These are phyloP conservation scores for Lathyrus aphaca DNA, from an alignment of 306 rosid genomes.

Conservation along the genomic window DNA sequence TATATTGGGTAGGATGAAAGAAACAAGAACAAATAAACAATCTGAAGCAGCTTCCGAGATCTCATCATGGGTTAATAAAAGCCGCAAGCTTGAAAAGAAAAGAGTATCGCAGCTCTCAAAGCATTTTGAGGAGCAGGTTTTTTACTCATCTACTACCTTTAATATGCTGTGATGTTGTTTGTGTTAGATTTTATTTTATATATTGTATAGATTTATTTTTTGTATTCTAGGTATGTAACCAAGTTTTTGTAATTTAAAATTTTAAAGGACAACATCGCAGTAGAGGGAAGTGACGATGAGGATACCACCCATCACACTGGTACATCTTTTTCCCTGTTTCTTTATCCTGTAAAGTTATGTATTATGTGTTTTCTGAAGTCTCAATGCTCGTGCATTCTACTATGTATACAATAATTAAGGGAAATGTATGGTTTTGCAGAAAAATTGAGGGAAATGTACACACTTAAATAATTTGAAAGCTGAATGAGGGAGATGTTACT, in stretches of 20 bases:
- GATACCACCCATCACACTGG: slow-evolving; percentile 53
- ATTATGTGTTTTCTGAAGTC: not conserved
- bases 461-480: too few species aligned
- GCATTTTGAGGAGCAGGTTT: slow-evolving; percentile 91
- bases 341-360: slow-evolving; percentile 3
- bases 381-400: not conserved
- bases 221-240: slow-evolving; percentile 30
- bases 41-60: slow-evolving; percentile 69
- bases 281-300: slow-evolving; percentile 83
- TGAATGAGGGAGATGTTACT: too few species aligned
- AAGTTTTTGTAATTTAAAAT: slow-evolving; percentile 26
- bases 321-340: slow-evolving; percentile 41
- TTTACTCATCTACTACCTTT: slow-evolving; percentile 16
- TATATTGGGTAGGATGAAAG: slow-evolving; percentile 66
- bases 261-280: slow-evolving; percentile 77
- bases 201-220: not conserved
- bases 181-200: not conserved
- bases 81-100: slow-evolving; percentile 79
- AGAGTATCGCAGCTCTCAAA: slow-evolving; percentile 83
- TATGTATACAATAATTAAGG: not conserved
- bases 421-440: too few species aligned
- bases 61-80: slow-evolving; percentile 77
- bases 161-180: slow-evolving; percentile 4
- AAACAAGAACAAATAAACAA: slow-evolving; percentile 74
- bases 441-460: too few species aligned